These are phyloP conservation scores for Pseudozyma hubeiensis DNA, from an alignment of 1,284 basidiomycete species.

Conservation along the genomic window DNA sequence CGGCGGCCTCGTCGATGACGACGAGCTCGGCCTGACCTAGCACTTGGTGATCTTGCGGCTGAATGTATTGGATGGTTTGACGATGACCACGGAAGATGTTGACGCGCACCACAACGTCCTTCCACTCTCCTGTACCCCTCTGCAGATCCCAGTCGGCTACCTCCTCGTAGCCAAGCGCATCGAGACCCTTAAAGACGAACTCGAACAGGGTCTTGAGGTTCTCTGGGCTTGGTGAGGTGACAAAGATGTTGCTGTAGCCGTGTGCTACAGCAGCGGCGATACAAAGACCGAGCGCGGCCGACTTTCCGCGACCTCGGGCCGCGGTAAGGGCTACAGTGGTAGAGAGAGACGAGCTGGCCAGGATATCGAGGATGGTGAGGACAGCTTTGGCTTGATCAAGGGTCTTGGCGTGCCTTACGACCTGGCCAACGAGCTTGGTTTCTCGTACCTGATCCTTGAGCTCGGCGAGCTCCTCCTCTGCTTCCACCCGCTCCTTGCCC, in stretches of 20 bases:
- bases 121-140: slow-evolving; percentile 95
- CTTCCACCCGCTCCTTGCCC: slow-evolving; percentile 72
- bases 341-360: slow-evolving; percentile 74
- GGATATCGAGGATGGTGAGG: slow-evolving; percentile 65
- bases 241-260: slow-evolving; percentile 97
- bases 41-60: slow-evolving; percentile 96
- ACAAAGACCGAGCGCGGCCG: slow-evolving; percentile 91
- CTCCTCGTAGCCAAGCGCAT: slow-evolving; percentile 94
- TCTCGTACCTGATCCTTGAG: slow-evolving; percentile 84
- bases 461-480: slow-evolving; percentile 78
- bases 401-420: slow-evolving; percentile 91
- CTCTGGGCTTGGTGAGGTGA: slow-evolving; percentile 96
- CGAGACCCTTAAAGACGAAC: slow-evolving; percentile 96
- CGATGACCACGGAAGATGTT: slow-evolving; percentile 81
- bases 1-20: slow-evolving; percentile 98
- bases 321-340: slow-evolving; percentile 96
- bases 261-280: slow-evolving; percentile 93
- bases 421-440: slow-evolving; percentile 87
- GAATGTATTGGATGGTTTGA: slow-evolving; percentile 77
- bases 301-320: slow-evolving; percentile 94
- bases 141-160: slow-evolving; percentile 97
- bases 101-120: slow-evolving; percentile 93
- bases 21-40: slow-evolving; percentile 97
- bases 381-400: slow-evolving; percentile 77
- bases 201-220: slow-evolving; percentile 98